Conservation (phyloP, 2,329 filamentous ascomycete genomes). For the Pseudofabraea citricarpa region DNA sequence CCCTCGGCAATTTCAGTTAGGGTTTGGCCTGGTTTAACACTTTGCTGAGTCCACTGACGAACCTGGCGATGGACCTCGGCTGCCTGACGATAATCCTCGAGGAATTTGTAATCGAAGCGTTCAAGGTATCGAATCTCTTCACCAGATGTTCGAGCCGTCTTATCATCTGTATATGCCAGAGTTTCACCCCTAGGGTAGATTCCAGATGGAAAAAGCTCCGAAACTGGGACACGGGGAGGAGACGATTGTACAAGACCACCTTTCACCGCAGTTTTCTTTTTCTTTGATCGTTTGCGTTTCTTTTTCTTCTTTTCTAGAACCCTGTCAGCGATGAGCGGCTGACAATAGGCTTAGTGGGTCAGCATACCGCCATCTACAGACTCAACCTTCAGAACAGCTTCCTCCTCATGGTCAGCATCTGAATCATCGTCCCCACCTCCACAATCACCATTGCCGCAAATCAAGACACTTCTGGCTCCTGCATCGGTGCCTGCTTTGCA, state of each 20-base stretch:
- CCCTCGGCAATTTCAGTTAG: conserved; percentile 45
- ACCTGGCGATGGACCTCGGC: conserved; percentile 53
- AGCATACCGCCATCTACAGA: background rate
- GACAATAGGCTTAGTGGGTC: background rate
- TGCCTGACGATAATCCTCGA: conserved; percentile 49
- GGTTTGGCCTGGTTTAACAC: conserved; percentile 43
- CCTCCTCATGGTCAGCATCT: background rate
- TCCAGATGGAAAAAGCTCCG: conserved; percentile 65
- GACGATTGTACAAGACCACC: conserved; percentile 56
- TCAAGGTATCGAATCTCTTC: conserved; percentile 80
- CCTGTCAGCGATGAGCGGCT: background rate
- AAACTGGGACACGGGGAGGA: conserved; percentile 69
- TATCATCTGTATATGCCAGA: conserved; percentile 64
- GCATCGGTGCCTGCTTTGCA: background rate
- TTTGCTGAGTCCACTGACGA: conserved; percentile 42
- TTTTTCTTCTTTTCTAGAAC: conserved; percentile 11
- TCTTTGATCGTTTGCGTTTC: conserved; percentile 81
- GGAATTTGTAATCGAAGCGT: conserved; percentile 58
- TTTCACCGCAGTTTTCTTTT: conserved; percentile 67
- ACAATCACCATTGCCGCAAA: background rate
- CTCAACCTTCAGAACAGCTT: background rate
- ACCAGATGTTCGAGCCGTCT: conserved; percentile 68
- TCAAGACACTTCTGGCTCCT: background rate
- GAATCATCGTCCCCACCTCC: background rate
- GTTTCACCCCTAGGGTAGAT: conserved; percentile 73